Conservation (phyloP, 768 basidiomycete species). For the Coprinopsis cinerea region DNA sequence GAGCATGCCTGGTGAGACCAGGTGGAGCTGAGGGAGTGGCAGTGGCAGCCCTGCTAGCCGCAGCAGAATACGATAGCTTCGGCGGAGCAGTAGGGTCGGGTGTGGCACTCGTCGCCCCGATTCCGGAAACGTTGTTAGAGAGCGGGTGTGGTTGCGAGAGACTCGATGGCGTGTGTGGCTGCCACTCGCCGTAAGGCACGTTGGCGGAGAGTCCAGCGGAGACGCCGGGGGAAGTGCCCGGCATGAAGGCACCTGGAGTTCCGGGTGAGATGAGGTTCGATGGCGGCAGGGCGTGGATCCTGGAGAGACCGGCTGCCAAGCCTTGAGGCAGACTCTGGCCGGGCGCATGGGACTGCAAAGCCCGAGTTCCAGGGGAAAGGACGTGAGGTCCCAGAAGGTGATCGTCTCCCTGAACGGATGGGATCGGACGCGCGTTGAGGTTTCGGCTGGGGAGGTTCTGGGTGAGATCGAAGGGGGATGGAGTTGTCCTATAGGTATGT, state of each 20-base stretch:
- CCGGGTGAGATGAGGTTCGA: conserved; percentile 30
- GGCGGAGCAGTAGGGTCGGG: conserved; percentile 26
- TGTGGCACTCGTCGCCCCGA: conserved; percentile 30
- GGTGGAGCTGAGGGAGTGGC: conserved; percentile 25
- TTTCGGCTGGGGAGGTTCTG: conserved; percentile 30
- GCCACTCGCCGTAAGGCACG: neutral
- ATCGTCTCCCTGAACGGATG: conserved; percentile 4
- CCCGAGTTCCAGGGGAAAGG: conserved; percentile 67
- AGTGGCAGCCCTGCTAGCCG: conserved; percentile 19
- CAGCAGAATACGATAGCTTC: conserved; percentile 50
- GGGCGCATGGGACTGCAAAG: conserved; percentile 81
- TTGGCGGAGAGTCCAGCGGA: neutral
- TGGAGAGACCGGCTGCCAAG: conserved; percentile 83
- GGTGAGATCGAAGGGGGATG: conserved; percentile 41
- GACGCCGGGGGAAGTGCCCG: conserved; percentile 4
- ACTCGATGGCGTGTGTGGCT: neutral
- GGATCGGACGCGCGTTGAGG: conserved; percentile 4
- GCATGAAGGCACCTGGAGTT: conserved; percentile 14
- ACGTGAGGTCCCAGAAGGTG: conserved; percentile 24
- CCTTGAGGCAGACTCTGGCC: conserved; percentile 91
- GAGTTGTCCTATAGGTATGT: conserved; percentile 35
- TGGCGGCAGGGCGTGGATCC: conserved; percentile 70
- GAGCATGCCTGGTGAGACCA: conserved; percentile 31
- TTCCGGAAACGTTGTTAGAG: conserved; percentile 27
- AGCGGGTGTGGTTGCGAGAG: neutral